Evolutionary conservation across 1,139 yeast genomes (phyloP).

Genomic region (Chernovozyma aurita): DNA sequence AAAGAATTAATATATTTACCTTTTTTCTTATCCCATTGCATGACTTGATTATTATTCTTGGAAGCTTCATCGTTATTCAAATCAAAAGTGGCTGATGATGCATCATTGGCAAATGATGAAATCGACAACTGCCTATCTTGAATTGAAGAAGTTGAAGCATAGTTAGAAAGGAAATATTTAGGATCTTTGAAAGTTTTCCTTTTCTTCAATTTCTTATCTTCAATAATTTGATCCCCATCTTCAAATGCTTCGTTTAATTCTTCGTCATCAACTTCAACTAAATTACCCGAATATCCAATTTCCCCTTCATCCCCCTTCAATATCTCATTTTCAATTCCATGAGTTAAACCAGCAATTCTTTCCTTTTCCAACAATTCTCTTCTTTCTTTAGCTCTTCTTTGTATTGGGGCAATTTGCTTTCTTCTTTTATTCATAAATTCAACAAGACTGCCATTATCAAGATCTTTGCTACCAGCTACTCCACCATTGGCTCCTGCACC

Average conservation of each 20-base stretch:
- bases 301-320: constrained; percentile 50
- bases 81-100: constrained; percentile 81
- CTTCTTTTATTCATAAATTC: constrained; percentile 85
- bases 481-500: constrained; percentile 30
- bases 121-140: constrained; percentile 78
- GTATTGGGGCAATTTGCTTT: constrained; percentile 83
- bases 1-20: constrained; percentile 83
- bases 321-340: constrained; percentile 68
- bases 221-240: constrained; percentile 53
- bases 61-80: constrained; percentile 74
- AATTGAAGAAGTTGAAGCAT: constrained; percentile 74
- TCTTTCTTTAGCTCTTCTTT: constrained; percentile 69
- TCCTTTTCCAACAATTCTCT: constrained; percentile 68
- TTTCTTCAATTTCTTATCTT: constrained; percentile 24
- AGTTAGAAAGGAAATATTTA: constrained; percentile 82
- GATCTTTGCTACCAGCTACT: no score
- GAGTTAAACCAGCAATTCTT: constrained; percentile 70
- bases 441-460: constrained; percentile 64
- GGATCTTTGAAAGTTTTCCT: constrained; percentile 68
- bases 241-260: constrained; percentile 53
- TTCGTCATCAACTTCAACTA: constrained; percentile 34
- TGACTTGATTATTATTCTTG: constrained; percentile 62
- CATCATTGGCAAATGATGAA: constrained; percentile 78
- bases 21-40: constrained; percentile 92
- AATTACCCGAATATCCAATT: constrained; percentile 47